Evolutionary conservation across 2,329 filamentous ascomycete species (phyloP).

Genomic region (Penicillium janthinellum): DNA sequence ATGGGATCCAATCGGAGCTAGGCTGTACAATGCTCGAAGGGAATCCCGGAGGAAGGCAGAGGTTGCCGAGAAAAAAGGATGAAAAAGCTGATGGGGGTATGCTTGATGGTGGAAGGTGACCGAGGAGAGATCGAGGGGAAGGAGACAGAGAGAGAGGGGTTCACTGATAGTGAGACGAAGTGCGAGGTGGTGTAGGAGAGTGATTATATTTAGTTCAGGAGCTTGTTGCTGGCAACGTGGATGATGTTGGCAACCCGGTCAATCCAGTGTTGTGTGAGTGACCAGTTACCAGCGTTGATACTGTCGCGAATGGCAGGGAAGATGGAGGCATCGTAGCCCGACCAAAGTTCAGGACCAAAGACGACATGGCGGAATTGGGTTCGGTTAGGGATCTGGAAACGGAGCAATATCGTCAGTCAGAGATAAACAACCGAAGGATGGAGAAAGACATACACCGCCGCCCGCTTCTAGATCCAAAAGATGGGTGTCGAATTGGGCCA

Average conservation of each 20-base stretch:
- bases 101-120: not conserved
- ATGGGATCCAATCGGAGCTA: conserved; percentile 10
- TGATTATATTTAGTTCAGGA: conserved; percentile 40
- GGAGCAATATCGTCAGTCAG: not conserved
- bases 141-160: conserved; percentile 3
- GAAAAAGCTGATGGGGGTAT: conserved; percentile 12
- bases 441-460: conserved; percentile 67
- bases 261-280: conserved; percentile 66
- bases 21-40: conserved; percentile 25
- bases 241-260: conserved; percentile 72
- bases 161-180: not conserved
- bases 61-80: not conserved
- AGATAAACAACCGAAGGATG: not conserved
- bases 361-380: conserved; percentile 93
- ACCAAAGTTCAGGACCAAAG: conserved; percentile 81
- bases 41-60: not conserved
- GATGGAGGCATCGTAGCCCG: conserved; percentile 65
- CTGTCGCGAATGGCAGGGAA: conserved; percentile 88
- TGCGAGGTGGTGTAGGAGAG: conserved; percentile 4
- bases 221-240: conserved; percentile 57
- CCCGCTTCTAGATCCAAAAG: conserved; percentile 73
- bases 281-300: conserved; percentile 71
- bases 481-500: conserved; percentile 79
- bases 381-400: conserved; percentile 71
- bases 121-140: not conserved